Evolutionary conservation across 2,329 filamentous ascomycete species (phyloP), one percentile per base, ranked within the genome.

Genomic region (Colletotrichum truncatum): DNA sequence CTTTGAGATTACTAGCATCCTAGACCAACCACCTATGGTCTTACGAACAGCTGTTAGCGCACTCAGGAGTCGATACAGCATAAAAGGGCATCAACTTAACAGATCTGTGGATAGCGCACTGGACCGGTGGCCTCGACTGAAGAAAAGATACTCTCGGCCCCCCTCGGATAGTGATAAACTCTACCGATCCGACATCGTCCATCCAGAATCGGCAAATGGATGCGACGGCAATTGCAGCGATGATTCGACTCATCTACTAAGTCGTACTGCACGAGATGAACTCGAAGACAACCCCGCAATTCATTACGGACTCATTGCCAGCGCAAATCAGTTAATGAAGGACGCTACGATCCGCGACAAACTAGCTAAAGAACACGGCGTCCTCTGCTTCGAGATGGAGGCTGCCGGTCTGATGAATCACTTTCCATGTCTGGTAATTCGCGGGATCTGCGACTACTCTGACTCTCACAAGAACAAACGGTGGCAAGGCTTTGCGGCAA

Each of bases 371-470:
- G 63, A 56, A 62, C 74, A 21, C 10, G 59, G 67, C 1, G 68
- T 76, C 4, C 71, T 77, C 25, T 76, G 69, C 6, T 76, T 79
- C 51, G 76, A 78, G 54, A 76, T 74, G 71, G 73, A 76, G 14
- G 72, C 72, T 1, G 74, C 75, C 0, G 75, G 76, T 0, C 9
- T 75, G 0, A 70, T 72, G 68, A 68, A 70, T 12, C 48, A 70
- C 0, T 70, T 78, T 1, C 73, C 75, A 0, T 81, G 75, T 30
- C 58, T 81, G 0, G 71, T 77, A 0, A 76, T 82, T n/a, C 73
- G 77, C 16, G 79, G 78, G 0, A 78, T 82, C 0, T 81, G 74
- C 23, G 76, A 81, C 48, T 81, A 81, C 49, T 71, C 76, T 3
- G 79, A 82, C 59, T 75, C 71, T 0, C 77, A 81, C 57, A 81